Base-by-base conservation (phyloP, 1,284 basidiomycete genomes). In the Athelia sp. region DNA sequence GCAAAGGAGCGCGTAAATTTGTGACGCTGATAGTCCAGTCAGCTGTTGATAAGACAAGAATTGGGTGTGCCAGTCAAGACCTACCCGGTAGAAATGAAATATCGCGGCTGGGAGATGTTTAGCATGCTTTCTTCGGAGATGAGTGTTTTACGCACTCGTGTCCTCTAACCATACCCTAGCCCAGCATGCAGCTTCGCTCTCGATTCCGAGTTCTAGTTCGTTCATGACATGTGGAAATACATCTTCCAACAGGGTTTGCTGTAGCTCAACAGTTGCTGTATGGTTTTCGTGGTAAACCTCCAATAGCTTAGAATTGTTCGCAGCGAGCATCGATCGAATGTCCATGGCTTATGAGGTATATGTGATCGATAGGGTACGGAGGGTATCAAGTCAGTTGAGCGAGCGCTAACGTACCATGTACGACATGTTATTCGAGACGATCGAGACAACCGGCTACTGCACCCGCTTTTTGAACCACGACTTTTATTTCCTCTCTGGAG, bases 31-130 rank as follows among this genome's bases (percentile, higher is more conserved):
- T 48, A 47, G 43, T 31, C 57, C 50, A 63, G 52, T 44, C 46
- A 53, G 32, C 13, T 51, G 35, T 42, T 51, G 43, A 43, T 46
- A 45, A 47, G 52, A 46, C 45, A 46, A 46, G 40, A 38, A 47
- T 44, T 34, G 42, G 23, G 21, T 29, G 26, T 29, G 4, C 26
- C 47, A n/a, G 10, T 18, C 14, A 51, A 63, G n/a, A 19, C 76
- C 57, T 62, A 85, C 86, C 66, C 78, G 77, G 48, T 78, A 69
- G 52, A 83, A 75, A 56, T 83, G 81, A 65, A 88, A 88, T 22
- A 87, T 65, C 10, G 82, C 75, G 26, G 68, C 84, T 87, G 59
- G 32, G 31, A 21, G 35, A 45, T 13, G 3, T n/a, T 43, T 48
- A 45, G 43, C 35, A 18, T 32, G 31, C 44, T 18, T 50, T 38